A percentile compares a stretch with the other conserved stretches of the same genome.
Evolutionary conservation across 345 rosid genomes (phyloP).

Genomic region (Linum trigynum): DNA sequence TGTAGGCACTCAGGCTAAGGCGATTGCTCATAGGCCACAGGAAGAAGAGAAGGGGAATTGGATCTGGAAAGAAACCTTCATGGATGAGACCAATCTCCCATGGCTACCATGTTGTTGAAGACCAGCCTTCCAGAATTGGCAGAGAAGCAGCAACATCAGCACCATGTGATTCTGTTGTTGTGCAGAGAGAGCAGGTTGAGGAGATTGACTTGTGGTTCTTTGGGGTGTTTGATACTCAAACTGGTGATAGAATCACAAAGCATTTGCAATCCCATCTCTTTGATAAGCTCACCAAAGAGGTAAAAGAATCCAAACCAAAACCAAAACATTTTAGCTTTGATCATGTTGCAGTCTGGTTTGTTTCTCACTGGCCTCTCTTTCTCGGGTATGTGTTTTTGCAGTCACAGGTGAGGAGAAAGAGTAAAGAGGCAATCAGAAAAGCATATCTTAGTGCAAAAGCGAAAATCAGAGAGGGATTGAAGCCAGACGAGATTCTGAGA

Average conservation of each 20-base stretch:
- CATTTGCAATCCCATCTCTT: constrained; percentile 57
- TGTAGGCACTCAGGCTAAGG: constrained; percentile 40
- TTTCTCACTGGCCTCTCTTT: background rate
- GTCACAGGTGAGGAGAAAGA: constrained; percentile 39
- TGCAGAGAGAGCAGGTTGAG: constrained; percentile 54
- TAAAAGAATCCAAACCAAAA: constrained; percentile 2
- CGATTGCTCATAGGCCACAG: constrained; percentile 25
- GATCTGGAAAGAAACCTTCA: constrained; percentile 32
- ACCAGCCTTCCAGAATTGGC: constrained; percentile 16
- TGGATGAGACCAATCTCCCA: constrained; percentile 61
- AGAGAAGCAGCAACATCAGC: background rate
- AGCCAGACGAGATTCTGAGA: constrained; percentile 24
- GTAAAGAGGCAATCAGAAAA: constrained; percentile 45
- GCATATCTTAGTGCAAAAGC: constrained; percentile 49
- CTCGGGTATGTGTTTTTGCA: constrained; percentile 13
- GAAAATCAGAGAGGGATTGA: constrained; percentile 26
- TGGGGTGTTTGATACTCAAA: constrained; percentile 39
- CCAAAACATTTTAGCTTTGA: background rate
- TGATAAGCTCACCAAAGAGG: constrained; percentile 35
- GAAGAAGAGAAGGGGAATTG: constrained; percentile 22
- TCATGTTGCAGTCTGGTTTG: background rate
- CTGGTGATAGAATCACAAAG: constrained; percentile 42
- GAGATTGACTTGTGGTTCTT: constrained; percentile 61
- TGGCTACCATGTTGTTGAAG: constrained; percentile 47
- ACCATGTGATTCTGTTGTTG: constrained; percentile 29